phyloP scores from a whole-genome alignment of 2,329 filamentous ascomycete species.

The Westerdykella ornata region DNA sequence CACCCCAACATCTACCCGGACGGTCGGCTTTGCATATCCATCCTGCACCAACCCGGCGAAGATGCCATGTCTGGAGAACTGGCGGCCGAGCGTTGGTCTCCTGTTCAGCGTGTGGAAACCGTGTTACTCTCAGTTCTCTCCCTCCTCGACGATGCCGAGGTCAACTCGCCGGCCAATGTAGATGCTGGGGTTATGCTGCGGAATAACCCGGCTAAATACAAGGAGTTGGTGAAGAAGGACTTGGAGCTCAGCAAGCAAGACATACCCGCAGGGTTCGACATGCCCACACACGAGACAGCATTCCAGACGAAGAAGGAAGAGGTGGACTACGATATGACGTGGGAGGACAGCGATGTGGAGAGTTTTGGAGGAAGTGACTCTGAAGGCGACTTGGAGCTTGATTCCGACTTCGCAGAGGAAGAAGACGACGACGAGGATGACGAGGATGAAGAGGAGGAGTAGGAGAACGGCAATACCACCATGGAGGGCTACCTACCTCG shows the following conservation, averaged over 20 bases:
- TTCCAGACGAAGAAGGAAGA: slow-evolving; percentile 58
- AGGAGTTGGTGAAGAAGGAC: slow-evolving; percentile 59
- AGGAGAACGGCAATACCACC: too few relatives aligned
- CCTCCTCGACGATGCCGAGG: slow-evolving; percentile 88
- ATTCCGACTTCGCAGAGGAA: slow-evolving; percentile 53
- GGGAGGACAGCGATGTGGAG: slow-evolving; percentile 47
- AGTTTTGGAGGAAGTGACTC: slow-evolving; percentile 67
- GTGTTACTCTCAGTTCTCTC: slow-evolving; percentile 89
- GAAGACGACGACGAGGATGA: slow-evolving; percentile 34
- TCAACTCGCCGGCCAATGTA: slow-evolving; percentile 89
- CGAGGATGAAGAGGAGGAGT: slow-evolving; percentile 16
- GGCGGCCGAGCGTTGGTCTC: slow-evolving; percentile 89
- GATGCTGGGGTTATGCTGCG: slow-evolving; percentile 84
- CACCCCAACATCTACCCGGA: slow-evolving; percentile 93
- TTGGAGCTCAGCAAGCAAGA: slow-evolving; percentile 69
- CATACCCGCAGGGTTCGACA: slow-evolving; percentile 70
- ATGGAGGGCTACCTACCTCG: too few relatives aligned
- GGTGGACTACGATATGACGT: slow-evolving; percentile 51
- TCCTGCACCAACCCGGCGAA: slow-evolving; percentile 85
- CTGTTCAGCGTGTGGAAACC: slow-evolving; percentile 87
- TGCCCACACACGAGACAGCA: slow-evolving; percentile 66
- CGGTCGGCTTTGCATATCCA: slow-evolving; percentile 90
- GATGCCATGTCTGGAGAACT: slow-evolving; percentile 87
- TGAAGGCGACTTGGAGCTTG: slow-evolving; percentile 47
- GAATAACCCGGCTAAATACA: slow-evolving; percentile 63